Conservation (phyloP, 1,284 basidiomycete species). For the Cutaneotrichosporon mucoides region DNA sequence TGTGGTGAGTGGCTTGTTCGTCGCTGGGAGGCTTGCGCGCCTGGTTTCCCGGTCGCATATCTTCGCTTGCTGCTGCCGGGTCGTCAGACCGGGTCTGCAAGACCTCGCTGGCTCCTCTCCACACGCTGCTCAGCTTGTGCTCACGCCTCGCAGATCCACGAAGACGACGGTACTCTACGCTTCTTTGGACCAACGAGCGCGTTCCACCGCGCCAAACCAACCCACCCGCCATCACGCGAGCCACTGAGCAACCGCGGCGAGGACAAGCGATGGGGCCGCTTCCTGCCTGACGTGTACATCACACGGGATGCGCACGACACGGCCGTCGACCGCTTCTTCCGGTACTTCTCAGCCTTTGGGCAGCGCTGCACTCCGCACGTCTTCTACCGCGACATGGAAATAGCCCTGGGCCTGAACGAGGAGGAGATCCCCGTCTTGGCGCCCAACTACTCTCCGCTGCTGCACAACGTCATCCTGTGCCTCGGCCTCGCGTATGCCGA, state of each 20-base stretch:
- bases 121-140: too few relatives aligned
- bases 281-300: slow-evolving; percentile 16
- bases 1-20: slow-evolving; percentile 5
- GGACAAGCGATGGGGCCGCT: slow-evolving; percentile 5
- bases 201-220: slow-evolving; percentile 2
- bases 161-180: slow-evolving; percentile 16
- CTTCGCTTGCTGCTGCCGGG: too few relatives aligned
- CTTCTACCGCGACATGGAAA: slow-evolving; percentile 22
- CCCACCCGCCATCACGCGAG: slow-evolving; percentile 2
- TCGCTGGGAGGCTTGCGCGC: too few relatives aligned
- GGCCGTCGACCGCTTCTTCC: slow-evolving; percentile 30
- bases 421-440: slow-evolving; percentile 43
- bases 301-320: slow-evolving; percentile 22
- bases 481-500: slow-evolving; percentile 60
- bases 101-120: too few relatives aligned
- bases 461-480: slow-evolving; percentile 64
- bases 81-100: too few relatives aligned
- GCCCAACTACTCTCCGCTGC: slow-evolving; percentile 64
- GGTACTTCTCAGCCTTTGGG: slow-evolving; percentile 26
- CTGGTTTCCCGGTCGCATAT: too few relatives aligned
- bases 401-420: slow-evolving; percentile 29
- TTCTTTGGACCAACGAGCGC: slow-evolving; percentile 20
- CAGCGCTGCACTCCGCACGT: slow-evolving; percentile 18
- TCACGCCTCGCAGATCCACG: too few relatives aligned
- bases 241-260: slow-evolving; percentile 1